A percentile compares a stretch with the other conserved stretches of the same genome.
These are phyloP conservation scores for Calonectria leucothoes DNA, from an alignment of 2,329 filamentous ascomycete species.

Conservation along the genomic window DNA sequence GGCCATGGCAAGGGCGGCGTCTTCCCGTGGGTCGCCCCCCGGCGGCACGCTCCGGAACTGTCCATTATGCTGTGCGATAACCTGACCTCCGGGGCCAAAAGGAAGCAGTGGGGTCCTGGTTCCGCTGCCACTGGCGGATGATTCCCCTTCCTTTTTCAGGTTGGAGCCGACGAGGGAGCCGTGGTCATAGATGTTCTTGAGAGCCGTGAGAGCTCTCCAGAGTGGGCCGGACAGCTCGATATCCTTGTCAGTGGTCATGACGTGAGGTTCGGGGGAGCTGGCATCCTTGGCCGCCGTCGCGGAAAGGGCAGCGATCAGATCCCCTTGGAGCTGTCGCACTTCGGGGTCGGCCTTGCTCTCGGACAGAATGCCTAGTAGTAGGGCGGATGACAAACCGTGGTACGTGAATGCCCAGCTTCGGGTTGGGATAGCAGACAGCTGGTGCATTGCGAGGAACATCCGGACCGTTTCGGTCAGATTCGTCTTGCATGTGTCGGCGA, in stretches of 20 bases:
- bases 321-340: constrained; percentile 71
- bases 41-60: constrained; percentile 43
- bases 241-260: constrained; percentile 67
- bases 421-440: constrained; percentile 73
- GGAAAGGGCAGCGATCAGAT: constrained; percentile 72
- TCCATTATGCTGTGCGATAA: constrained; percentile 35
- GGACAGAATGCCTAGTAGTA: constrained; percentile 71
- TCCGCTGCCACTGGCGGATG: constrained; percentile 59
- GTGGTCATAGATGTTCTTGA: constrained; percentile 76
- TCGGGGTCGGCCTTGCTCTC: constrained; percentile 74
- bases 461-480: constrained; percentile 74
- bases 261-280: constrained; percentile 63
- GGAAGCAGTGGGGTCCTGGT: constrained; percentile 54
- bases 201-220: constrained; percentile 68
- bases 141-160: constrained; percentile 62
- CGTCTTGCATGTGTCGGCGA: constrained; percentile 69
- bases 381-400: constrained; percentile 73
- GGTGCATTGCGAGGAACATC: constrained; percentile 78
- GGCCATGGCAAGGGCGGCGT: constrained; percentile 73
- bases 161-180: constrained; percentile 65
- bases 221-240: constrained; percentile 72
- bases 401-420: constrained; percentile 77
- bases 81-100: constrained; percentile 38
- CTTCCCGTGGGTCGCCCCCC: constrained; percentile 65
- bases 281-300: constrained; percentile 73